These are phyloP conservation scores for Hypoxylon sp. DNA, from an alignment of 2,329 filamentous ascomycete genomes.

Conservation along the genomic window DNA sequence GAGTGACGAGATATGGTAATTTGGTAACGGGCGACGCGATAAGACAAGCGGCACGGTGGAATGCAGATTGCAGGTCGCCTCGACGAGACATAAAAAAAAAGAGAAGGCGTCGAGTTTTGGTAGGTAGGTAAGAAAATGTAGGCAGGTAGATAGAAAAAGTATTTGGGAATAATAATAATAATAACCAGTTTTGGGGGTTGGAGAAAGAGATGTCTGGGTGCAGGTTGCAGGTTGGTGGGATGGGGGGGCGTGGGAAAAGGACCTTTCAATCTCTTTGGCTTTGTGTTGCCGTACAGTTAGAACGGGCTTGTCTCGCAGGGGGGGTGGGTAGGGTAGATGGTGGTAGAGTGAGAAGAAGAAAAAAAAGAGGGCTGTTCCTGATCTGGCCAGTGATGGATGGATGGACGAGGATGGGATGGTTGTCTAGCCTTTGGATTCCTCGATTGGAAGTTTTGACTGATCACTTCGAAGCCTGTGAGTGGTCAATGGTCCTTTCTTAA, in stretches of 20 bases:
- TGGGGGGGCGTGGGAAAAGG: constrained; percentile 34
- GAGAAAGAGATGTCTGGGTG: constrained; percentile 42
- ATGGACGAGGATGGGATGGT: constrained; percentile 35
- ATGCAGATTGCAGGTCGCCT: constrained; percentile 45
- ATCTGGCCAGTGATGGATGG: constrained; percentile 43
- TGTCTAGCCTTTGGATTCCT: constrained; percentile 41
- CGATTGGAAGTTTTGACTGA: constrained; percentile 41
- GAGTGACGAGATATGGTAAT: constrained; percentile 46
- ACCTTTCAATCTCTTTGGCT: constrained; percentile 44
- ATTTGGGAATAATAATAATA: constrained; percentile 44
- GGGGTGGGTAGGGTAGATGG: constrained; percentile 4
- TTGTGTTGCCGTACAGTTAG: constrained; percentile 35
- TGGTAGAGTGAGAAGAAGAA: constrained; percentile 18
- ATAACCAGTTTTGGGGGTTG: constrained; percentile 43
- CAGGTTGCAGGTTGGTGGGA: constrained; percentile 35
- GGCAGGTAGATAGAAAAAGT: constrained; percentile 32
- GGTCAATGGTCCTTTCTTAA: constrained; percentile 35
- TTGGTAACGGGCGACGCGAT: constrained; percentile 48
- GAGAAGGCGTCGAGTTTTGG: constrained; percentile 30
- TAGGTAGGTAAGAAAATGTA: constrained; percentile 26
- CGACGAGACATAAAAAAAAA: constrained; percentile 36
- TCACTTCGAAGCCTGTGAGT: constrained; percentile 38
- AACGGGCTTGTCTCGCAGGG: constrained; percentile 31
- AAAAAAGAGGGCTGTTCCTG: constrained; percentile 44
- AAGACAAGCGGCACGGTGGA: constrained; percentile 49